Percentiles rank a stretch among this genome's conserved stretches.
Conservation (phyloP, 768 basidiomycete species). For the Amanita exitialis region DNA sequence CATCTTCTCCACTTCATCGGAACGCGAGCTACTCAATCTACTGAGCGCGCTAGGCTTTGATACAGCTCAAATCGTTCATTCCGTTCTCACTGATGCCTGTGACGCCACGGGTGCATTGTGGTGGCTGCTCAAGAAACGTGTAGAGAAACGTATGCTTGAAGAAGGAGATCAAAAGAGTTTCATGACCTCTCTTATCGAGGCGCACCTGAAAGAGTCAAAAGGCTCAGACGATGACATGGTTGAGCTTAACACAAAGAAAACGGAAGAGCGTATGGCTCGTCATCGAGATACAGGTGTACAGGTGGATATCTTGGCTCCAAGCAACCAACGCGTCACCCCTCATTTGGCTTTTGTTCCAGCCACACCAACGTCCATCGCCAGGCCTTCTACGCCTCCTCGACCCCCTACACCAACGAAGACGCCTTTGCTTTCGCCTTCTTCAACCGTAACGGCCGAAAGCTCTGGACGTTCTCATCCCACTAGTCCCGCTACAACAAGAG, state of each 20-base stretch:
- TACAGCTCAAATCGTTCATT: slow-evolving; percentile 91
- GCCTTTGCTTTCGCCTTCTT: slow-evolving; percentile 48
- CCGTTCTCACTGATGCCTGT: slow-evolving; percentile 85
- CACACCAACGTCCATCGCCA: slow-evolving; percentile 48
- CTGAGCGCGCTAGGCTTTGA: slow-evolving; percentile 80
- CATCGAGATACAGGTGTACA: slow-evolving; percentile 30
- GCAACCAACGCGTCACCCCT: slow-evolving; percentile 34
- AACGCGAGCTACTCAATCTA: slow-evolving; percentile 69
- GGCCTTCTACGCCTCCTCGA: slow-evolving; percentile 45
- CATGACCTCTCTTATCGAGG: slow-evolving; percentile 5
- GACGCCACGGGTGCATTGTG: slow-evolving; percentile 86
- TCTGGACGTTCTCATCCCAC: slow-evolving; percentile 55
- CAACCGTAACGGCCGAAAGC: slow-evolving; percentile 36
- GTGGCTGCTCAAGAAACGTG: slow-evolving; percentile 91
- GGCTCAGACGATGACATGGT: background rate
- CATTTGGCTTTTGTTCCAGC: slow-evolving; percentile 69
- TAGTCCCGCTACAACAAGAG: slow-evolving; percentile 56
- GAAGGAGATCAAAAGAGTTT: slow-evolving; percentile 13
- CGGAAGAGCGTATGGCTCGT: slow-evolving; percentile 20
- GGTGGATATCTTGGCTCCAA: slow-evolving; percentile 25
- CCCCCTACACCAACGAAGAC: slow-evolving; percentile 35
- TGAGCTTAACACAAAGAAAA: background rate
- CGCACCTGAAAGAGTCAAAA: background rate
- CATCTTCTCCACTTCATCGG: slow-evolving; percentile 80
- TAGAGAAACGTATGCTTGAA: slow-evolving; percentile 44